Conservation (phyloP, 495 filamentous ascomycete species). For the Podospora pseudoanserina region DNA sequence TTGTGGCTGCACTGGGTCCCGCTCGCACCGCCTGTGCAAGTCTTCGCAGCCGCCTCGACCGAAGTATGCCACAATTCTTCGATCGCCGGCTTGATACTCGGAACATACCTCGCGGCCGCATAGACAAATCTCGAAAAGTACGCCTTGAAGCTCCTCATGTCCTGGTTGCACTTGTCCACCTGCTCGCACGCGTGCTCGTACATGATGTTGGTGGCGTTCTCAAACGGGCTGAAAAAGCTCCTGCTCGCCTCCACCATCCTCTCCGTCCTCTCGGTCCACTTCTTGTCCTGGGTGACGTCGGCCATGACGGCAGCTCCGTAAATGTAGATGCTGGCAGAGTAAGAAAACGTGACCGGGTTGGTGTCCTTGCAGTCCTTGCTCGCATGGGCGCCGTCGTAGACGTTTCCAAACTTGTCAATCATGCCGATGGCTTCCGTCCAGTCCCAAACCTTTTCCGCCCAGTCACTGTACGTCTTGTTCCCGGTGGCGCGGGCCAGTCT, state of each 20-base stretch:
- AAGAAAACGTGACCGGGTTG: slow-evolving; percentile 55
- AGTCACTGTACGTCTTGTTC: slow-evolving; percentile 59
- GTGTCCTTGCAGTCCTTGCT: slow-evolving; percentile 42
- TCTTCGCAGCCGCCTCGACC: slow-evolving; percentile 59
- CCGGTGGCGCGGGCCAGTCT: slow-evolving; percentile 64
- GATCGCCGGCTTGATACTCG: slow-evolving; percentile 52
- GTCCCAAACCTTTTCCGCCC: slow-evolving; percentile 68
- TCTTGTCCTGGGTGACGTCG: slow-evolving; percentile 52
- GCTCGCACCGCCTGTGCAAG: slow-evolving; percentile 57
- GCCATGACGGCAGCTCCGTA: slow-evolving; percentile 64
- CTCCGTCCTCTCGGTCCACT: slow-evolving; percentile 51
- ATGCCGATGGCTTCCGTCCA: slow-evolving; percentile 57
- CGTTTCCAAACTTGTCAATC: slow-evolving; percentile 45
- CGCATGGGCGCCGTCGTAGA: slow-evolving; percentile 55
- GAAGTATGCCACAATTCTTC: slow-evolving; percentile 51
- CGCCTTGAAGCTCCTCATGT: slow-evolving; percentile 77
- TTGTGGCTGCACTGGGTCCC: slow-evolving; percentile 63
- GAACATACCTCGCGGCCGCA: slow-evolving; percentile 57
- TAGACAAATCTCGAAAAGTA: slow-evolving; percentile 75
- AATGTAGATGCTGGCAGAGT: slow-evolving; percentile 62
- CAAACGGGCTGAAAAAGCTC: slow-evolving; percentile 46
- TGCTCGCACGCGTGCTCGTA: slow-evolving; percentile 73
- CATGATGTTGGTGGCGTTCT: slow-evolving; percentile 54
- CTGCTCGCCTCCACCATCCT: slow-evolving; percentile 44
- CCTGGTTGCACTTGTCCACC: slow-evolving; percentile 57